Conservation (phyloP, 129 eudicot genomes). For the Daucus carota region DNA sequence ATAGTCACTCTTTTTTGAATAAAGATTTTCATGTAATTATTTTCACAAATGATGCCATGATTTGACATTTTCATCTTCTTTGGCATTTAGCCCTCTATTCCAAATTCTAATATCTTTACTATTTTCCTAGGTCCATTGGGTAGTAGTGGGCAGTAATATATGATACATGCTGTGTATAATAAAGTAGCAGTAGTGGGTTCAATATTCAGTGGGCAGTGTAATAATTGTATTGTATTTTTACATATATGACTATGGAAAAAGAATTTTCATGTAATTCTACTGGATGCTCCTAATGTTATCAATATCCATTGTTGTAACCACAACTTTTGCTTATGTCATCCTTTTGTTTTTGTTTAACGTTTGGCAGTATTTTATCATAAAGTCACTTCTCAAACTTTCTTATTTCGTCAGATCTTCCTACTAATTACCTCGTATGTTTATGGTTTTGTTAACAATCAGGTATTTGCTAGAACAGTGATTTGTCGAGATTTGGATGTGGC, state of each 20-base stretch:
- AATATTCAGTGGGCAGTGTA: not conserved
- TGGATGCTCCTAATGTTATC: not conserved
- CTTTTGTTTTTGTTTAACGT: not conserved
- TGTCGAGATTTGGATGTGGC: constrained; percentile 97
- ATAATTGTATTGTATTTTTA: not conserved
- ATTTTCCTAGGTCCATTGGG: not conserved
- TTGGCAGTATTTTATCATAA: not conserved
- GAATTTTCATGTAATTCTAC: not conserved
- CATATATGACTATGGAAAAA: not conserved
- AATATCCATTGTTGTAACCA: not conserved
- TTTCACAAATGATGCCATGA: not conserved
- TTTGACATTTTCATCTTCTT: not conserved
- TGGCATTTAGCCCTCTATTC: not conserved
- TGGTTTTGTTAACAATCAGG: constrained; percentile 32
- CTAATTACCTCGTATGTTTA: not conserved
- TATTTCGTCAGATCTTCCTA: not conserved
- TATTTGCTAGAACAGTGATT: constrained; percentile 87
- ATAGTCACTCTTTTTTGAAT: not conserved
- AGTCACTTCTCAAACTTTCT: not conserved
- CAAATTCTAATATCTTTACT: not conserved
- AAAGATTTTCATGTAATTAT: not conserved
- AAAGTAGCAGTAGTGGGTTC: not conserved
- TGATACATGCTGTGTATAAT: not conserved
- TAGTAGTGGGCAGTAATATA: not conserved
- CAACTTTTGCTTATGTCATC: not conserved